Evolutionary conservation across 2,329 filamentous ascomycete genomes (phyloP), one percentile per base, ranked within the genome.

Genomic region (Didymella arachidicola): DNA sequence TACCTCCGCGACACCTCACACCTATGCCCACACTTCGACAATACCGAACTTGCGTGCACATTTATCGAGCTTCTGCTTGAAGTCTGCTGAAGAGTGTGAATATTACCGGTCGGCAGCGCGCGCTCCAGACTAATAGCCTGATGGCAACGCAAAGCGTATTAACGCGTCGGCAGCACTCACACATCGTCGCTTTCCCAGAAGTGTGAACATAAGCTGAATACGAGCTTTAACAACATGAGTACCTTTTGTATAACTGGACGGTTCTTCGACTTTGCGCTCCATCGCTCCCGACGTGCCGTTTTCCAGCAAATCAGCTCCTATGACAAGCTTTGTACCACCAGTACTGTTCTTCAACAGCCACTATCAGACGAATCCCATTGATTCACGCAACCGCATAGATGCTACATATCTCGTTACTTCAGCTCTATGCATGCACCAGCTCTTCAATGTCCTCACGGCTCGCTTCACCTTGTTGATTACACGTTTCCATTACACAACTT

Each of bases 401-500:
- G 8, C 27, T 8, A 14, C 7, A 1, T 19, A 3, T 29, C 22
- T 18, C n/a, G 48, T 19, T 6, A 16, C 39, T 42, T 22, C 42
- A 56, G 43, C 61, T 45, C 22, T 42, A 4, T 16, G 16, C 30
- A 6, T 4, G 3, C 5, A n/a, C 32, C 32, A 36, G 16, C 32
- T 36, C 16, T 25, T 47, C 32, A 52, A 42, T 55, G 48, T 52
- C 27, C 26, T 46, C 3, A 18, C 34, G 11, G 34, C 30, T 60
- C 57, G 57, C 57, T 60, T 60, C 30, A 52, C 57, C 57, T 45
- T 47, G 52, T 44, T 25, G 29, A 47, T 12, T 32, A 12, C 39
- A 43, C 50, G 59, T 53, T 60, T 56, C 62, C 52, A 57, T 66
- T 64, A 68, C 61, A 65, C 65, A 63, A 65, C 55, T 61, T 62